Percentiles rank a stretch among this genome's conserved stretches.
phyloP scores from a whole-genome alignment of 2,329 filamentous ascomycete species.

The Fusarium liriodendri region DNA sequence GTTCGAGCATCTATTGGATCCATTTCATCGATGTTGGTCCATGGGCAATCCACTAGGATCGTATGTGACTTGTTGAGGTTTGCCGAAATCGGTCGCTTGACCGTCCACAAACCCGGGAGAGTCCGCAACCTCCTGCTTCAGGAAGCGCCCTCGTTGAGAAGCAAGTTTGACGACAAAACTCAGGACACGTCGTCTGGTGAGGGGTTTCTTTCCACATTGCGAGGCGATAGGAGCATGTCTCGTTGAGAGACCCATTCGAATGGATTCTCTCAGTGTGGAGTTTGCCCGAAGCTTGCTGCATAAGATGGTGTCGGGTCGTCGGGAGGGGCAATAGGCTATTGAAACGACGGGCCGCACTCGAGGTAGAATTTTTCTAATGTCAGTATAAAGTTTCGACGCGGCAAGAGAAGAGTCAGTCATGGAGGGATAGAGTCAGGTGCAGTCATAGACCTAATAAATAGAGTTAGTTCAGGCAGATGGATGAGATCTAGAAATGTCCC shows the following conservation, averaged over 20 bases:
- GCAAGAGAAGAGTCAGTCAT: neutral
- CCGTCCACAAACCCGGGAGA: conserved; percentile 2
- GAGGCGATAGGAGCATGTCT: neutral
- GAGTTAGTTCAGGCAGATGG: neutral
- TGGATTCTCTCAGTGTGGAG: neutral
- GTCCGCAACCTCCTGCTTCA: neutral
- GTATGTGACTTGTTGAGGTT: neutral
- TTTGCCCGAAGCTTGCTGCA: neutral
- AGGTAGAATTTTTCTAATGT: neutral
- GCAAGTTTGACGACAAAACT: neutral
- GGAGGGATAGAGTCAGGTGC: neutral
- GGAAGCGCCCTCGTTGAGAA: neutral
- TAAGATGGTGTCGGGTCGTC: conserved; percentile 1
- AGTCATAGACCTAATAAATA: neutral
- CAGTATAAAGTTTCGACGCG: neutral
- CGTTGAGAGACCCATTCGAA: neutral
- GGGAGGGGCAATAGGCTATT: conserved; percentile 23
- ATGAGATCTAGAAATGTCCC: neutral
- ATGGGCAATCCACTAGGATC: neutral
- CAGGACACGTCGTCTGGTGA: neutral
- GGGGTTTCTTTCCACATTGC: neutral
- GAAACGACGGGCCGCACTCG: conserved; percentile 17
- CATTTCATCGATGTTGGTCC: neutral
- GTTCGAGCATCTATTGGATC: conserved; percentile 14
- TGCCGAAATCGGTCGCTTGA: conserved; percentile 8